Base-by-base conservation (phyloP, 495 filamentous ascomycete genomes). In the Mycothermus thermophilus region DNA sequence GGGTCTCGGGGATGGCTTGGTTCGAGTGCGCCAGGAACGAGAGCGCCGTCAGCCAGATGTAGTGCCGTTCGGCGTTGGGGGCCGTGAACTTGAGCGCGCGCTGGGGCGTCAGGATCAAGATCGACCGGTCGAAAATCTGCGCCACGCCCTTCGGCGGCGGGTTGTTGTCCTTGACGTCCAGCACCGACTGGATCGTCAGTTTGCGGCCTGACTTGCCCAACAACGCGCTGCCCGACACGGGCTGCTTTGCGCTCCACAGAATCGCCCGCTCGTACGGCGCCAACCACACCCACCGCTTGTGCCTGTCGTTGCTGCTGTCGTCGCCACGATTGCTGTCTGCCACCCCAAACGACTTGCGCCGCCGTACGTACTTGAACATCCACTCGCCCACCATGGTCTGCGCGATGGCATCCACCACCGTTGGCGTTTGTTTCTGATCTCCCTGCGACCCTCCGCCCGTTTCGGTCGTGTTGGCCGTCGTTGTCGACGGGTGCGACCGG, bases 371-470 rank as follows among this genome's bases (percentile, higher is more conserved):
- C 51, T 97, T 97, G 71, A 79, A 96, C 90, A 97, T 96, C 90
- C 90, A 97, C 50, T 96, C 90, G 21, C 90, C 90, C 29, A 96
- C 84, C 90, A 96, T 97, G 4, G 90, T 94, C 46, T 93, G 83
- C 3, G 90, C 86, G 58, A 97, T 96, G 10, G 90, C 83, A 61
- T 96, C 88, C n/a, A 96, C 86, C 18, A 96, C 90, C 38, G 74
- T 80, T 0, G 79, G 79, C 18, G 79, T 67, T 47, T 85, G 76
- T 27, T 69, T 67, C 3, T 66, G 58, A 43, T 75, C 77, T 2
- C 61, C 71, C 29, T 67, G 57, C 19, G 83, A 83, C 13, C 45
- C 50, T 5, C 48, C 46, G 13, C 53, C 61, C 9, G 67, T 67
- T 16, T 65, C 61, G 12, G 55, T 58, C 6, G 67, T 73, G 43